Base-by-base conservation (phyloP, 1,284 basidiomycete species). In the Fomitopsis pinicola region DNA sequence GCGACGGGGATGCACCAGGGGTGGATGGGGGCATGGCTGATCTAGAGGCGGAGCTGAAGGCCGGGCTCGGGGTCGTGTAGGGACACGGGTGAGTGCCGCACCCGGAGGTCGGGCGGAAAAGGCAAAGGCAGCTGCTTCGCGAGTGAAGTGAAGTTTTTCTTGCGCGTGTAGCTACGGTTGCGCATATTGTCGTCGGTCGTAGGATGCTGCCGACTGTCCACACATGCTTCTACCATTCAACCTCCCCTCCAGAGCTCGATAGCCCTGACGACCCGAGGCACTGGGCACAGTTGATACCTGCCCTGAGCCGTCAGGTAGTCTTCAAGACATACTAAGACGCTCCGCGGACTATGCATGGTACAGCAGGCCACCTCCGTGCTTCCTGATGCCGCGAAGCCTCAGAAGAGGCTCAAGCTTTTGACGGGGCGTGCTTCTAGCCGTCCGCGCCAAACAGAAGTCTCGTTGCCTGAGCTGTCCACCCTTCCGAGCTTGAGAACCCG, bases 1-100 rank as follows among this genome's bases (percentile, higher is more conserved):
- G 22, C 36, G 55, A 68, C 58, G 59, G 14, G 15, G 28, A 85
- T 60, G 76, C 68, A 17, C 74, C 71, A 50, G 68, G 66, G 28
- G 75, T 60, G 53, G 62, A 19, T 38, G 57, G 68, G 57, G 60
- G 68, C 65, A 66, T 68, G 58, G 53, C 72, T 67, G 67, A 65
- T 50, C 59, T 69, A 7, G 73, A 72, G 62, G 74, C 73, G 62
- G 79, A 86, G 64, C 67, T 86, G 30, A 82, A 80, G 67, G 78
- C 78, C 1, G 80, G 83, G 12, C 63, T 84, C 55, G 80, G 84
- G 54, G 77, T 79, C 64, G 66, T 73, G 68, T 74, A 66, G 52
- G 28, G 33, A 10, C 36, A 48, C 22, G 33, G 7, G 38, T 40
- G 12, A 10, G 12, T 40, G 38, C 38, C 12, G 38, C 9, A 6